Conservation (phyloP, 352 stramenopile species). For the Phytophthora citrophthora region DNA sequence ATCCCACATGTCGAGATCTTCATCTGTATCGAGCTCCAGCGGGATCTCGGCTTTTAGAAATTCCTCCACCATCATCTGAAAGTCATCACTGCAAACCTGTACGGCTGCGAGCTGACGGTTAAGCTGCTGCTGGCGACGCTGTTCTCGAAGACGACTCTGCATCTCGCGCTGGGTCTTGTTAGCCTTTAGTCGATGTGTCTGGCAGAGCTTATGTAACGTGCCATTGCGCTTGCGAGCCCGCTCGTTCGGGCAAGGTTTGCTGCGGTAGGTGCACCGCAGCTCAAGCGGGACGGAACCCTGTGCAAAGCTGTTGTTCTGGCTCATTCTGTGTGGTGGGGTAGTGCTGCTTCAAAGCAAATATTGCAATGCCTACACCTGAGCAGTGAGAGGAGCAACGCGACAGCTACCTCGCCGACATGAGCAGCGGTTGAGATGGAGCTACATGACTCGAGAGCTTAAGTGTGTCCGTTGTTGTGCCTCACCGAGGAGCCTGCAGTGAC, state of each 20-base stretch:
- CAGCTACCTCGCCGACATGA: background rate
- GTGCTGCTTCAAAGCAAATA: constrained; percentile 31
- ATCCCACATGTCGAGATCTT: constrained; percentile 40
- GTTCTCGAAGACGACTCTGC: constrained; percentile 40
- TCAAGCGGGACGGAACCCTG: constrained; percentile 22
- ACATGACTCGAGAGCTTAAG: background rate
- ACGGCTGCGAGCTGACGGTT: constrained; percentile 23
- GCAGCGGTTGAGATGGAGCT: constrained; percentile 9
- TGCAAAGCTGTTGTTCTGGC: constrained; percentile 18
- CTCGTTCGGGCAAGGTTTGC: constrained; percentile 53
- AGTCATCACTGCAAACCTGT: constrained; percentile 18
- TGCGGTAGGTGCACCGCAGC: constrained; percentile 53
- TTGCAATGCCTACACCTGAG: constrained; percentile 14
- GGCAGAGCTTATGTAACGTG: constrained; percentile 55
- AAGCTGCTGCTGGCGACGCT: constrained; percentile 32
- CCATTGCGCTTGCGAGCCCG: constrained; percentile 61
- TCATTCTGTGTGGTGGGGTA: constrained; percentile 13
- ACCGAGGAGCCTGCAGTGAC: constrained; percentile 3
- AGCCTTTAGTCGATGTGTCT: constrained; percentile 56
- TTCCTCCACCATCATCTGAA: constrained; percentile 32
- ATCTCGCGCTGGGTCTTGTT: constrained; percentile 65
- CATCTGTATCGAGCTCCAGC: constrained; percentile 36
- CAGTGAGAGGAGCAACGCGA: constrained; percentile 2
- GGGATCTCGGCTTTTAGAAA: constrained; percentile 33
- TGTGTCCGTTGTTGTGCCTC: constrained; percentile 5